Base-by-base conservation (phyloP, 805 yeast species). In the Candida coquimbonensis region DNA sequence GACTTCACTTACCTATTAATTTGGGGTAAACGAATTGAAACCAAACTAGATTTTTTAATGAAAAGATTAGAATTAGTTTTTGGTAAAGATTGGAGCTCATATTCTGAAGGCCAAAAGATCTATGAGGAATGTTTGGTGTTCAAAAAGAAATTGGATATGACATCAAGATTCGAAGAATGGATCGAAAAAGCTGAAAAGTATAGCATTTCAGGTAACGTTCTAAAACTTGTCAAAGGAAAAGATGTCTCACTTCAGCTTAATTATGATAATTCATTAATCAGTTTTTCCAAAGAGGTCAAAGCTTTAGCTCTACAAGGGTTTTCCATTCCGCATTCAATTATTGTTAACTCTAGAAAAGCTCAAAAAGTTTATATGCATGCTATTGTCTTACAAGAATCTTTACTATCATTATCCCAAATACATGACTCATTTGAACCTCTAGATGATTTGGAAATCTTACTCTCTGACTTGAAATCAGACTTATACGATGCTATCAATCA, bases 21-120 rank as follows among this genome's bases (percentile, higher is more conserved):
- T 2, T 76, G 83, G 78, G 73, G 74, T 12, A 66, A 63, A n/a
- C 81, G 80, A 52, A 64, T 79, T 3, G 70, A 68, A 33, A 51
- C 61, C 25, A 75, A 74, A 41, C 55, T 81, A 3, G 60, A 63
- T 4, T 60, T 63, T 24, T 57, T 80, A n/a, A 54, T 69, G 31
- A 52, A 59, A 5, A 67, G 78, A 29, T 61, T 82, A 8, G 78
- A 75, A 38, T 60, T 69, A 12, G 69, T 82, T 5, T 63, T 83
- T 8, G 86, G 89, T 0, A 56, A 68, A 16, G 78, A 78, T 8
- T 83, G 90, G 90, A 64, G 61, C 19, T 63, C 69, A 9, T 78
- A 77, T 47, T 74, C 81, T 3, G 88, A 81, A 43, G 96, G 96
- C 0, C 74, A 72, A 43, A 76, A 73, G 49, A 74, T 91, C 1